These are phyloP conservation scores for Parachlorella kessleri DNA, from an alignment of 139 green algal genomes.

Conservation along the genomic window DNA sequence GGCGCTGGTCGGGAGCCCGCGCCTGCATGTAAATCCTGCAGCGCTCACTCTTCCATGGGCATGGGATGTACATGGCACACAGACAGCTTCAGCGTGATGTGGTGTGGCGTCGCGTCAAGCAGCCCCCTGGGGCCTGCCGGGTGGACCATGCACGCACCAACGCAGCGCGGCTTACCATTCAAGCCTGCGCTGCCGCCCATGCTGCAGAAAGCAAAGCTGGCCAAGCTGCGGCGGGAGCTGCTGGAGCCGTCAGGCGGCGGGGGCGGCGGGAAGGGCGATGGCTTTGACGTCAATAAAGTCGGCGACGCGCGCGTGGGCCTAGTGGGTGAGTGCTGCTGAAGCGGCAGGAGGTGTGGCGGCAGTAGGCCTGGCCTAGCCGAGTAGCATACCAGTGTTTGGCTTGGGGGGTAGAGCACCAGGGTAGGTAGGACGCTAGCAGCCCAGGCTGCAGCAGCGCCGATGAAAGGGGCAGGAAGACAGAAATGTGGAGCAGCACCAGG, in stretches of 20 bases:
- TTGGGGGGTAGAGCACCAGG: too few species aligned
- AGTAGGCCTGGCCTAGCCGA: too few species aligned
- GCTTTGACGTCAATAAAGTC: conserved; percentile 99
- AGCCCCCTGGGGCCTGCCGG: background rate
- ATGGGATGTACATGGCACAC: too few species aligned
- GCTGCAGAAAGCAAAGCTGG: conserved; percentile 92
- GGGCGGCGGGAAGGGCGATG: conserved; percentile 82
- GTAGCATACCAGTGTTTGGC: too few species aligned
- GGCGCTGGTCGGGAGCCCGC: too few species aligned
- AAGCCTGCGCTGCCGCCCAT: background rate
- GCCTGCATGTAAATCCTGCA: too few species aligned
- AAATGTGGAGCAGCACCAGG: too few species aligned
- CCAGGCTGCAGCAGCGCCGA: too few species aligned
- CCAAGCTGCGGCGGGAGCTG: conserved; percentile 95
- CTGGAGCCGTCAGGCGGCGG: conserved; percentile 79
- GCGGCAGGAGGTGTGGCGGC: too few species aligned
- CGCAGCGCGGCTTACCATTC: background rate
- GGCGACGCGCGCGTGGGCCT: conserved; percentile 96
- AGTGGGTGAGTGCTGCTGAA: conserved; percentile 59
- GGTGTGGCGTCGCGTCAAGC: conserved; percentile 4
- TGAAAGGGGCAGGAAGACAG: too few species aligned
- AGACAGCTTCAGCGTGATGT: background rate
- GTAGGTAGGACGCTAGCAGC: too few species aligned
- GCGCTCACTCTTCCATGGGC: too few species aligned
- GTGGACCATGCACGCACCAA: background rate